Conservation (phyloP, 1,139 yeast species). For the Zygosaccharomyces sapae region DNA sequence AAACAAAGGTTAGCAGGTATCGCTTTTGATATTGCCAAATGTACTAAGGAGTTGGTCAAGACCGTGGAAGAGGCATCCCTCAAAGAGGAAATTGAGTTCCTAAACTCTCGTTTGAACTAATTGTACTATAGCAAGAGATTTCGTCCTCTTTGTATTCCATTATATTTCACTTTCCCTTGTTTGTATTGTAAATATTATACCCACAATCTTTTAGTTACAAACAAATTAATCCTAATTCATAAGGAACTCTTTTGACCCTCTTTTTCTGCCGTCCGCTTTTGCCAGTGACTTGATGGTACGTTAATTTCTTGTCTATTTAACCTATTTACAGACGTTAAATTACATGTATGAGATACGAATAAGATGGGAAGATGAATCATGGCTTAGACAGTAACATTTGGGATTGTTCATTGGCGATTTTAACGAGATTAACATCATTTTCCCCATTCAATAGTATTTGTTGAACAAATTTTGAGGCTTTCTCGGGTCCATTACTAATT, state of each 20-base stretch:
- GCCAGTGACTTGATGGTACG: not conserved
- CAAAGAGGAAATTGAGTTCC: slow-evolving; percentile 61
- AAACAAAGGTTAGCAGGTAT: slow-evolving; percentile 88
- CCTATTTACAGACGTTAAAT: slow-evolving; percentile 6
- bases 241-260: not conserved
- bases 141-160: not conserved
- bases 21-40: slow-evolving; percentile 92
- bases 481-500: slow-evolving; percentile 58
- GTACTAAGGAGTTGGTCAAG: slow-evolving; percentile 91
- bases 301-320: not conserved
- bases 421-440: slow-evolving; percentile 21
- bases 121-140: not conserved
- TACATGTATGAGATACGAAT: not conserved
- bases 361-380: not conserved
- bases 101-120: slow-evolving; percentile 37
- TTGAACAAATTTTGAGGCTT: slow-evolving; percentile 53
- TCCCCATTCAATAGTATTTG: slow-evolving; percentile 38
- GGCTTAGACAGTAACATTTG: not conserved
- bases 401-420: slow-evolving; percentile 23
- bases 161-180: not conserved
- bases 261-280: not conserved
- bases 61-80: slow-evolving; percentile 92
- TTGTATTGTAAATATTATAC: slow-evolving; percentile 5
- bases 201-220: not conserved
- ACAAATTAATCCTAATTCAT: not conserved